A percentile compares a stretch with the other conserved stretches of the same genome.
phyloP scores from a whole-genome alignment of 23 red algal genomes.

The Gracilariopsis chorda region DNA sequence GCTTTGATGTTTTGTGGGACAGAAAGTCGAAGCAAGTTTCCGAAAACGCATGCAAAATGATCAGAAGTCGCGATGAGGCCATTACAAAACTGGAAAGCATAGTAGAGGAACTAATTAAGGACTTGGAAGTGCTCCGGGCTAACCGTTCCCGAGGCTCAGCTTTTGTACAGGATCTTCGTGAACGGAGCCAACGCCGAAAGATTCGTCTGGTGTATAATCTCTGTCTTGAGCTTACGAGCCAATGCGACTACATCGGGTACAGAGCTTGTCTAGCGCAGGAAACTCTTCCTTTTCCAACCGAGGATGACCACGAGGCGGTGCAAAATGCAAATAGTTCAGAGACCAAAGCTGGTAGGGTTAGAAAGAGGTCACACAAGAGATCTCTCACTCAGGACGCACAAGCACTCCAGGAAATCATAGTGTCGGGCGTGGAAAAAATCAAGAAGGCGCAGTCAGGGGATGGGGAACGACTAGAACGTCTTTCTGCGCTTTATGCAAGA shows the following conservation, averaged over 20 bases:
- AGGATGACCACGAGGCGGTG: not conserved
- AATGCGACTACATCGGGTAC: not conserved
- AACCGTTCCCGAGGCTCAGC: not conserved
- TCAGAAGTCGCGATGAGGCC: slow-evolving; percentile 13
- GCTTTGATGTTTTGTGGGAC: not conserved
- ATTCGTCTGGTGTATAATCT: not conserved
- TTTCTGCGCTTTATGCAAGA: not conserved
- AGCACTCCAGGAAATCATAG: not conserved
- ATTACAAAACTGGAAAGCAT: slow-evolving; percentile 5
- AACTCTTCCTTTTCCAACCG: not conserved
- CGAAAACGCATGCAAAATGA: not conserved
- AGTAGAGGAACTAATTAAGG: not conserved
- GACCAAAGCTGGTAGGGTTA: too few relatives aligned
- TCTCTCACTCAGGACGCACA: not conserved
- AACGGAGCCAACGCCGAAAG: not conserved
- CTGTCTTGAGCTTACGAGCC: not conserved
- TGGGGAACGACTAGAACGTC: not conserved
- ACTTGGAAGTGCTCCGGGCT: not conserved
- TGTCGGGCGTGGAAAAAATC: not conserved
- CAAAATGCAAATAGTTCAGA: not conserved
- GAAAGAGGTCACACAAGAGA: not conserved
- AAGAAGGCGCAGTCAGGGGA: not conserved
- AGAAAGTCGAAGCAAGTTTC: slow-evolving; percentile 1
- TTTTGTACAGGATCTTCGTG: not conserved
- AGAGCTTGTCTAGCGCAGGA: not conserved